phyloP scores from a whole-genome alignment of 768 basidiomycete species.

The Boletellus ananas region DNA sequence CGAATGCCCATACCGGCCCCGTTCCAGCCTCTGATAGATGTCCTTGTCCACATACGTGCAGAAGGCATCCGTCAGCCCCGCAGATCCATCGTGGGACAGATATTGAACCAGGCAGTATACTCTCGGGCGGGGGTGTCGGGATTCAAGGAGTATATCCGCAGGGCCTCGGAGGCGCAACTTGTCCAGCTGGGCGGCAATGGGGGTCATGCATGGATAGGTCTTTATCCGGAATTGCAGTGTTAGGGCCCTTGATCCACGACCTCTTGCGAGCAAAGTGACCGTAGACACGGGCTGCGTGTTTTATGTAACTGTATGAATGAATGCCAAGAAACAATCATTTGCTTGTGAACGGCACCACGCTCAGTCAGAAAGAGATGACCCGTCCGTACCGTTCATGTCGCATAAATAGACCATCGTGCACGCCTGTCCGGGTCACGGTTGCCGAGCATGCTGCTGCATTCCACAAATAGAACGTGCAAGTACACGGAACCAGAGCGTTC shows the following conservation, averaged over 20 bases:
- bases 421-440: too few species aligned
- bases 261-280: constrained; percentile 6
- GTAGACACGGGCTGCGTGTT: constrained; percentile 4
- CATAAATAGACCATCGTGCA: too few species aligned
- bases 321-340: neutral
- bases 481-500: neutral
- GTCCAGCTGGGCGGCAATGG: constrained; percentile 39
- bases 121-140: constrained; percentile 37
- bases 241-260: constrained; percentile 6
- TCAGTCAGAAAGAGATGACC: too few species aligned
- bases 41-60: constrained; percentile 29
- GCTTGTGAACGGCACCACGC: too few species aligned
- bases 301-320: constrained; percentile 15
- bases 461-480: neutral
- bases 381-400: too few species aligned
- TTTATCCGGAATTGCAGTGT: constrained; percentile 22
- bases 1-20: constrained; percentile 5
- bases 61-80: constrained; percentile 33
- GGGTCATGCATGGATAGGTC: constrained; percentile 35
- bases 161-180: constrained; percentile 38
- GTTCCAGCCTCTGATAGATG: constrained; percentile 32
- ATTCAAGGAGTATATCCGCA: constrained; percentile 39
- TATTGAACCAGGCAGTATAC: constrained; percentile 34
- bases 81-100: constrained; percentile 37
- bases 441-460: neutral